A percentile compares a stretch with the other conserved stretches of the same genome.
These are phyloP conservation scores for Fusarium equiseti DNA, from an alignment of 2,329 filamentous ascomycete species.

Conservation along the genomic window DNA sequence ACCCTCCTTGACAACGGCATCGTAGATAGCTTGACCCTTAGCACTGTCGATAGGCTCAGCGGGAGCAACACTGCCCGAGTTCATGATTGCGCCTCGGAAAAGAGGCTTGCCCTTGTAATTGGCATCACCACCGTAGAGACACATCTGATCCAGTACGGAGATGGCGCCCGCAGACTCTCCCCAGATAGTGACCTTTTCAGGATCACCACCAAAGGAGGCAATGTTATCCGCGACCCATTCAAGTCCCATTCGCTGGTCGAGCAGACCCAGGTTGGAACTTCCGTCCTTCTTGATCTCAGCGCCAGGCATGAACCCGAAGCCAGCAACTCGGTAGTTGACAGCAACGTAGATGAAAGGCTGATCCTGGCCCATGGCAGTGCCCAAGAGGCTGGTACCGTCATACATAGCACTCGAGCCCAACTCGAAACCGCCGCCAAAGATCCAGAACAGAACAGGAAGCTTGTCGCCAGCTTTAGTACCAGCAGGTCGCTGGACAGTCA, in stretches of 20 bases:
- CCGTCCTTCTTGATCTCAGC: conserved; percentile 76
- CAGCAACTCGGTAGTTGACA: conserved; percentile 81
- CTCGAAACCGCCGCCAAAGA: conserved; percentile 76
- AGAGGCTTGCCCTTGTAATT: conserved; percentile 80
- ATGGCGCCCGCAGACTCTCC: conserved; percentile 79
- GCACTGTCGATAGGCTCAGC: conserved; percentile 72
- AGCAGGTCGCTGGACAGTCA: conserved; percentile 70
- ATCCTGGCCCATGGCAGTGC: conserved; percentile 56
- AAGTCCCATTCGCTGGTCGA: conserved; percentile 78
- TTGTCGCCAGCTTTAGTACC: conserved; percentile 67
- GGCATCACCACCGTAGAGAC: conserved; percentile 77
- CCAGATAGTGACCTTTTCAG: conserved; percentile 83
- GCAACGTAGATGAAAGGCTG: conserved; percentile 78
- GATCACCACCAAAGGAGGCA: conserved; percentile 81
- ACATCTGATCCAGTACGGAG: conserved; percentile 81
- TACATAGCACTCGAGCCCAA: conserved; percentile 65
- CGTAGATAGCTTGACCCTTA: conserved; percentile 75
- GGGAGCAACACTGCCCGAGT: conserved; percentile 74
- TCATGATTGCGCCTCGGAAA: conserved; percentile 84
- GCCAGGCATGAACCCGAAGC: conserved; percentile 80
- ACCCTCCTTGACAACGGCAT: conserved; percentile 68
- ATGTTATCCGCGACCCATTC: conserved; percentile 86
- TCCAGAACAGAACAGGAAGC: conserved; percentile 77
- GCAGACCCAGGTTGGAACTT: conserved; percentile 75
- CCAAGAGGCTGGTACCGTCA: conserved; percentile 62